Percentiles rank a stretch among this genome's conserved stretches.
These are phyloP conservation scores for Macrolepiota dolichaula DNA, from an alignment of 768 basidiomycete species.

Conservation along the genomic window DNA sequence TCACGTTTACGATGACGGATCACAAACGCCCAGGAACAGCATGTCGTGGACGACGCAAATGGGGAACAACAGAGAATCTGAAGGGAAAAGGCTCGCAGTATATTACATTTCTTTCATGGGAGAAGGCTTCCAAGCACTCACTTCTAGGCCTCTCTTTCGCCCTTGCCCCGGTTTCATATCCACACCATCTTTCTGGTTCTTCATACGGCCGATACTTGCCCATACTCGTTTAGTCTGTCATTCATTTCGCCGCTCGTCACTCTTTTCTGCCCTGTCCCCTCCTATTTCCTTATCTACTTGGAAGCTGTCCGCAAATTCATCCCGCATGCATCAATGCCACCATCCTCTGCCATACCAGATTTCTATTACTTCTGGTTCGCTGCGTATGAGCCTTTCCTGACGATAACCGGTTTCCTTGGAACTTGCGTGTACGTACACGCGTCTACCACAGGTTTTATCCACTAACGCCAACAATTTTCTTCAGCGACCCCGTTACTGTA, in stretches of 20 bases:
- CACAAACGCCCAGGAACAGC: constrained; percentile 1
- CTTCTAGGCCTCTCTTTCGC: constrained; percentile 1
- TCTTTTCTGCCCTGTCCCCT: not conserved
- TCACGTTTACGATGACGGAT: constrained; percentile 9
- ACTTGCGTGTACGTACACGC: constrained; percentile 41
- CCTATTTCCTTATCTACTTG: constrained; percentile 6
- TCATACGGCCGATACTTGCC: not conserved
- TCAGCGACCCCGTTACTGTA: constrained; percentile 62
- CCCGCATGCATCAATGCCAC: constrained; percentile 26
- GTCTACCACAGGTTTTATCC: not conserved
- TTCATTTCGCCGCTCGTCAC: constrained; percentile 4
- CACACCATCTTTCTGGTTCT: constrained; percentile 15
- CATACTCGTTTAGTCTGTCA: not conserved
- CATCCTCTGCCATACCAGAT: constrained; percentile 63
- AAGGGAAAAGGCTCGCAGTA: not conserved
- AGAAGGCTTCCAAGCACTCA: not conserved
- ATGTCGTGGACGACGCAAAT: not conserved
- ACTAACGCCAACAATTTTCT: constrained; percentile 9
- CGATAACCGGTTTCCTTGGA: constrained; percentile 62
- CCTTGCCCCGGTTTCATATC: constrained; percentile 5
- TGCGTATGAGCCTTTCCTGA: constrained; percentile 69
- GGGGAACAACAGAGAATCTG: not conserved
- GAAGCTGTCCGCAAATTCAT: constrained; percentile 10
- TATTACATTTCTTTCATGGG: not conserved
- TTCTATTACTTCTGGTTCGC: constrained; percentile 75